Evolutionary conservation across 148 eudicot genomes (phyloP), one percentile per base, ranked within the genome.

Genomic region (Rhododendron mucronatum): DNA sequence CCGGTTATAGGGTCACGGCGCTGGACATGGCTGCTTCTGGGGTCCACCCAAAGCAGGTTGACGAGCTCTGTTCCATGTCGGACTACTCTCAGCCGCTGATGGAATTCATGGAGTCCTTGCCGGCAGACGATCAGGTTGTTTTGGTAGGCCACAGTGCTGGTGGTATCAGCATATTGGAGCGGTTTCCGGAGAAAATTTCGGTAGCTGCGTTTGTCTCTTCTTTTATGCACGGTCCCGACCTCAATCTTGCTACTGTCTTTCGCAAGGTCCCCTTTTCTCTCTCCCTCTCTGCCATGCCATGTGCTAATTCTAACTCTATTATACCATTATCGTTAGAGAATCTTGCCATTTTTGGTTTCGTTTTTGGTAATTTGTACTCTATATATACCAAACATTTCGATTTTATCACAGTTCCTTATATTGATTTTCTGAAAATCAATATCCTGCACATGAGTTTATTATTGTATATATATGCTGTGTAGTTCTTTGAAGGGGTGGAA

Each of bases 1-100:
- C 74, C 0, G 91, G 92, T 76, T 86, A 90, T 86, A 67, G 63
- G 37, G 92, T 88, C 77, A 86, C 89, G 0, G 87, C 83, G 65
- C 78, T 89, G 14, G 93, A 90, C 74, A 61, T 91, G 78, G 89
- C 89, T 10, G 89, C 89, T 0, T 88, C 91, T 3, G 92, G 91
- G 4, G 30, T 67, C 48, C 74, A 90, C 80, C 86, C 86, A 0
- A 86, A 83, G 69, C 57, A 35, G 48, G 3, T 87, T 30, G 81
- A 83, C 0, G 91, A 90, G 53, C 37, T 91, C 35, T 23, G 37
- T 14, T 87, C 89, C 10, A 45, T 84, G 37, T 41, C 78, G 2
- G 91, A 86, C 28, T 84, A 81, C 67, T 75, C 50, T 30, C 82
- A 82, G 82, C 88, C 90, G 12, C 45, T 88, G 87, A 67, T 86